phyloP scores from a whole-genome alignment of 352 stramenopile genomes.

The Phytophthora tubulina region DNA sequence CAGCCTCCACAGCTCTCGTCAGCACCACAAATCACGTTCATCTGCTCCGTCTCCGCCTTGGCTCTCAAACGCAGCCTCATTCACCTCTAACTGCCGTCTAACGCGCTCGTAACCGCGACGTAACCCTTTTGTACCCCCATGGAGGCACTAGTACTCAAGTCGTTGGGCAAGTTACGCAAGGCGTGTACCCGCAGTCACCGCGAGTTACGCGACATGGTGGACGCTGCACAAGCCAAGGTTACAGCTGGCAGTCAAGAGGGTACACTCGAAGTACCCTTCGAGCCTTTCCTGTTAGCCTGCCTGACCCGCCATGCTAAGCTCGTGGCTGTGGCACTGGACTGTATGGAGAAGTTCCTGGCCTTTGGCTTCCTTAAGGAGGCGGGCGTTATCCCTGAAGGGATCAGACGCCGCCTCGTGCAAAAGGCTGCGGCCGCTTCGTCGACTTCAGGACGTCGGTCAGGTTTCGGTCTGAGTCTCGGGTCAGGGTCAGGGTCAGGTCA shows the following conservation, averaged over 20 bases:
- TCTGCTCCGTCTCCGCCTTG: conserved; percentile 1
- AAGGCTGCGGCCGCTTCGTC: conserved; percentile 47
- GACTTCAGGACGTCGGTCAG: conserved; percentile 22
- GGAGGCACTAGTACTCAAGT: conserved; percentile 77
- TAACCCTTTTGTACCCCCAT: conserved; percentile 39
- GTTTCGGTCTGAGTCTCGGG: conserved; percentile 32
- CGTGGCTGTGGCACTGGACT: conserved; percentile 85
- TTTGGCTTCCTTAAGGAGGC: conserved; percentile 87
- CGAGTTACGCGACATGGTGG: conserved; percentile 77
- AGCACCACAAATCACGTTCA: neutral
- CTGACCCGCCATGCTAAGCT: conserved; percentile 83
- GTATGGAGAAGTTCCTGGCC: conserved; percentile 91
- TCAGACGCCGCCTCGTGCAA: conserved; percentile 72
- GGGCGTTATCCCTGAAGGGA: conserved; percentile 64
- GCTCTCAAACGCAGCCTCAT: conserved; percentile 3
- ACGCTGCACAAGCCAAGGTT: conserved; percentile 60
- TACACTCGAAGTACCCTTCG: conserved; percentile 66
- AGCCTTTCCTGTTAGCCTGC: conserved; percentile 79
- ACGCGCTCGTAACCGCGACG: neutral
- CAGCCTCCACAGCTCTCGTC: too few relatives aligned
- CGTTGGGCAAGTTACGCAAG: conserved; percentile 84
- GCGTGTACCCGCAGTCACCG: conserved; percentile 74
- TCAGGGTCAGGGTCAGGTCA: conserved; percentile 12
- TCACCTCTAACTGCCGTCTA: neutral
- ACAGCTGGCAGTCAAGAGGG: conserved; percentile 44